Evolutionary conservation across 306 rosid species (phyloP), one percentile per base, ranked within the genome.

Genomic region (Begonia fuchsioides): DNA sequence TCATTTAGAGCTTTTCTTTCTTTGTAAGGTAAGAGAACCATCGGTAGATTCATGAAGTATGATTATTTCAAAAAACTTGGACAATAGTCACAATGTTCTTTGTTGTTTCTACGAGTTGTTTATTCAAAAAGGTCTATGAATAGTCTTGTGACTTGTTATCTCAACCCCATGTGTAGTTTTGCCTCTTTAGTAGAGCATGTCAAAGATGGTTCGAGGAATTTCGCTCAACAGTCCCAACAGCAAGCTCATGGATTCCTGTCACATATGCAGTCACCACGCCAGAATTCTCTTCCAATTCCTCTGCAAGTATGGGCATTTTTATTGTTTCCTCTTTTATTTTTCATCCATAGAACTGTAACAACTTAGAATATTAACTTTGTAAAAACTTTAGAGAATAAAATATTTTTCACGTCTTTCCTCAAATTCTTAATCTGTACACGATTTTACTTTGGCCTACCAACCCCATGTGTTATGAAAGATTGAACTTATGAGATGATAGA

Each of bases 171-270:
- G 51, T 83, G 97, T 79, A 79, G 76, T 70, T 69, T 76, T 62
- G 76, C 79, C 11, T 69, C 93, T 32, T 65, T 88, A 57, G 66
- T 51, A 54, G 93, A 88, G 65, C 68, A 66, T 63, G 77, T 88
- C 55, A 88, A 81, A 74, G 93, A 79, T 69, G 78, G 80, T 67
- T 66, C 90, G 63, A 78, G 63, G 67, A 84, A 67, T 76, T 39
- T 48, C 57, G 74, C 57, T 17, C 90, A 69, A 17, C 97, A 78
- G 50, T 52, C 58, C 64, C 90, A 70, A 63, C 86, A 63, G 56
- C 94, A 77, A 66, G 62, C 63, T 69, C 81, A 64, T 43, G 93
- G 78, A 57, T 49, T 70, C 49, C 95, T 74, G 65, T 54, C 82
- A 38, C 97, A 76, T 41, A 8, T 81, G 62, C 85, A 67, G 67